A percentile compares a stretch with the other conserved stretches of the same genome.
These are phyloP conservation scores for Jaminaea rosea DNA, from an alignment of 1,284 basidiomycete genomes.

Conservation along the genomic window DNA sequence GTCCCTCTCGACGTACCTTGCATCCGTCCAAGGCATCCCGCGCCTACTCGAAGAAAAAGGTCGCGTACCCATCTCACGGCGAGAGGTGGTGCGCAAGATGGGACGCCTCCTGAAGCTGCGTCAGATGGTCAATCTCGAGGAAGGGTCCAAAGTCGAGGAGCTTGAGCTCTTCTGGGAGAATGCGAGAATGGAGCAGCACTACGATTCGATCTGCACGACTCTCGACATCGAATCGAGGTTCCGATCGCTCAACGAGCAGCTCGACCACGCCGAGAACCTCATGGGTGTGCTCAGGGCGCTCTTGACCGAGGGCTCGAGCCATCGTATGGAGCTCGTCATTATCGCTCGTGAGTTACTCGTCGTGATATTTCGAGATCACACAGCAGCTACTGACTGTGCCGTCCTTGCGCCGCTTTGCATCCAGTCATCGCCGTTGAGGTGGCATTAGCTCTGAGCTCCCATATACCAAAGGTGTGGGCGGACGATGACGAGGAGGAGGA, in stretches of 20 bases:
- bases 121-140: constrained; percentile 35
- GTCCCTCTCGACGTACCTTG: constrained; percentile 26
- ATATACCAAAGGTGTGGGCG: too few species aligned
- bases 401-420: not conserved
- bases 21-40: constrained; percentile 26
- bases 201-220: constrained; percentile 33
- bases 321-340: constrained; percentile 29
- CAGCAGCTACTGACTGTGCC: not conserved
- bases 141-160: constrained; percentile 43
- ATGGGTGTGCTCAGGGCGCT: constrained; percentile 38
- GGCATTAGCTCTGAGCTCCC: constrained; percentile 5
- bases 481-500: too few species aligned
- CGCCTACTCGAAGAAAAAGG: constrained; percentile 25
- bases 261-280: constrained; percentile 42
- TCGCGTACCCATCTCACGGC: constrained; percentile 35
- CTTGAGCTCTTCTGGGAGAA: constrained; percentile 47
- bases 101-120: constrained; percentile 39
- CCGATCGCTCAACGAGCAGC: constrained; percentile 40
- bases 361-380: too few species aligned
- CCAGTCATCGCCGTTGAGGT: constrained; percentile 5
- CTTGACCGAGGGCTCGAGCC: constrained; percentile 37
- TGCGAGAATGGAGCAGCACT: constrained; percentile 32
- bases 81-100: constrained; percentile 38
- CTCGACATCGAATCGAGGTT: constrained; percentile 40
- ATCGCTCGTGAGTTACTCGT: constrained; percentile 1